These are phyloP conservation scores for Podaxis pistillaris DNA, from an alignment of 768 basidiomycete genomes.

Conservation along the genomic window DNA sequence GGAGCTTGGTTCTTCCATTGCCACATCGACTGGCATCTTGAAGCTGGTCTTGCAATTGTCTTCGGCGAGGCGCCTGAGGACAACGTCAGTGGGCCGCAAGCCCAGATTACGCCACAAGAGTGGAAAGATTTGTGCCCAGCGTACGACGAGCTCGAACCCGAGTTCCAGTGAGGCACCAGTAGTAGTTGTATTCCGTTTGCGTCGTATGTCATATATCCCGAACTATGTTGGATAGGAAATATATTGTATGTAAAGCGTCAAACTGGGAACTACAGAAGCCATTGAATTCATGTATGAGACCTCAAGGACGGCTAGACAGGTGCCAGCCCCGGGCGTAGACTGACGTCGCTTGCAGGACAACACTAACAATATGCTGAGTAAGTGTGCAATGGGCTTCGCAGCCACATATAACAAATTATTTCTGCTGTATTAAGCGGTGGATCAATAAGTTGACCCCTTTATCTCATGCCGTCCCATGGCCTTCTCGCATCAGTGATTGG, in stretches of 20 bases:
- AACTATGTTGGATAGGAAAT: background rate
- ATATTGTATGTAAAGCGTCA: conserved; percentile 33
- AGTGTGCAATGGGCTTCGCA: conserved; percentile 41
- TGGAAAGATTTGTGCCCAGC: conserved; percentile 18
- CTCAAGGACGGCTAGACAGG: background rate
- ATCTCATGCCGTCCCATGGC: background rate
- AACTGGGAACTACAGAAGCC: conserved; percentile 37
- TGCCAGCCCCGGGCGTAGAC: background rate
- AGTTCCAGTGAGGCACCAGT: conserved; percentile 14
- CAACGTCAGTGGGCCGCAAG: conserved; percentile 22
- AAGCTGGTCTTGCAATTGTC: conserved; percentile 38
- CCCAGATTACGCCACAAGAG: conserved; percentile 27
- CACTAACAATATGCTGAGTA: conserved; percentile 33
- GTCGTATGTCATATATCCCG: background rate
- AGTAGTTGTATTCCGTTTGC: background rate
- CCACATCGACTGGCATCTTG: conserved; percentile 33
- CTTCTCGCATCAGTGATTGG: background rate
- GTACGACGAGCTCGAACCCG: conserved; percentile 19
- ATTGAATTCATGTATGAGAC: conserved; percentile 30
- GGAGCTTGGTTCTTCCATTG: conserved; percentile 24
- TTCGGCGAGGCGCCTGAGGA: conserved; percentile 33
- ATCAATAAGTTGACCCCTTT: conserved; percentile 14
- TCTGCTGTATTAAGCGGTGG: conserved; percentile 37
- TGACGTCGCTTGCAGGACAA: conserved; percentile 32
- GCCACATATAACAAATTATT: conserved; percentile 33